Conservation (phyloP, 139 green algal genomes). For the Pseudopediastrum boryanum region DNA sequence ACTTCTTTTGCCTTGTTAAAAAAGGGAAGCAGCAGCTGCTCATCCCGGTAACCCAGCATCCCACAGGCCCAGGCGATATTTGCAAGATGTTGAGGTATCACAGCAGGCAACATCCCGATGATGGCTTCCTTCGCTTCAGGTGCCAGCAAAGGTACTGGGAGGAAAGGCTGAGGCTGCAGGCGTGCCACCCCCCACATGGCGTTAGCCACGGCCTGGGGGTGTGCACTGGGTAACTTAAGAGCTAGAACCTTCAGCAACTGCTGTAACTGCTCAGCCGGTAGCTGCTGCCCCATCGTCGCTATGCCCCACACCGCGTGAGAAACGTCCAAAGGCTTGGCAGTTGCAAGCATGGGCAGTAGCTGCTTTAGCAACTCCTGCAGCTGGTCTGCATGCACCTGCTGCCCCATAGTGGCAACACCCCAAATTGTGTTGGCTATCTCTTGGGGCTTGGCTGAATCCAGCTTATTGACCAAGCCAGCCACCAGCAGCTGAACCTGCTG, state of each 20-base stretch:
- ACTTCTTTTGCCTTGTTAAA: background rate
- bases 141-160: background rate
- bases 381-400: no score
- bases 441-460: no score
- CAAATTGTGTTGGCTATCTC: no score
- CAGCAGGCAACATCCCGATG: background rate
- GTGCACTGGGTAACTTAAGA: background rate
- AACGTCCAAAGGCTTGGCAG: background rate
- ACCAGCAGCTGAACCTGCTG: no score
- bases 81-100: background rate
- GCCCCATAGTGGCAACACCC: no score
- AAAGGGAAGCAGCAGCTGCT: background rate
- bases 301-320: background rate
- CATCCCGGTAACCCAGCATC: background rate
- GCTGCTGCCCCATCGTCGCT: background rate
- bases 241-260: background rate
- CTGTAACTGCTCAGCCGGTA: background rate
- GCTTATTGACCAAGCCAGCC: no score
- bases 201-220: background rate
- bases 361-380: background rate
- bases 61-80: background rate
- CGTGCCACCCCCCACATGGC: background rate
- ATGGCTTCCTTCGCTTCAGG: background rate
- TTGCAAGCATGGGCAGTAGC: background rate
- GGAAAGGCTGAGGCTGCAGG: background rate